A percentile compares a stretch with the other conserved stretches of the same genome.
These are phyloP conservation scores for Grosmannia serpens DNA, from an alignment of 2,329 filamentous ascomycete genomes.

Conservation along the genomic window DNA sequence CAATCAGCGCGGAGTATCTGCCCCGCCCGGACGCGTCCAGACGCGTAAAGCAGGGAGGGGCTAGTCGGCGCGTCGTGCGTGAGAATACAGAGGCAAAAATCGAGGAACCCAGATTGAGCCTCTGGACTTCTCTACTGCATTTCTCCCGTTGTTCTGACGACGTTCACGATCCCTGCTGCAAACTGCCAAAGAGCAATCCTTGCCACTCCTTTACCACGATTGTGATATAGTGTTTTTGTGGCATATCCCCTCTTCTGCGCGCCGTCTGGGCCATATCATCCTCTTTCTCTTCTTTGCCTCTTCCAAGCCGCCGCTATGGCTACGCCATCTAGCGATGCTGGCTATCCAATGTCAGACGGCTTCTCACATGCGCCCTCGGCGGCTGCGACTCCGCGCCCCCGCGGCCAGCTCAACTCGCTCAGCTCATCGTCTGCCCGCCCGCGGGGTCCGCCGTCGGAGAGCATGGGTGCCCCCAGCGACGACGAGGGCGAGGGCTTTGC, in stretches of 20 bases:
- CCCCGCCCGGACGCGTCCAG: slow-evolving; percentile 11
- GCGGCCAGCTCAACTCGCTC: slow-evolving; percentile 27
- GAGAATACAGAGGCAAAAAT: not conserved
- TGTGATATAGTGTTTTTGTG: too few relatives aligned
- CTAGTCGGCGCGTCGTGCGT: not conserved
- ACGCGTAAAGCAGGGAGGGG: slow-evolving; percentile 10
- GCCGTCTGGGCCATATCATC: not conserved
- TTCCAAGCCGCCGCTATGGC: slow-evolving; percentile 26
- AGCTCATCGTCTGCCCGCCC: slow-evolving; percentile 43
- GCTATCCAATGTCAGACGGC: slow-evolving; percentile 46
- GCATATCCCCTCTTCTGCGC: not conserved
- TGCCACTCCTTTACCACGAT: not conserved
- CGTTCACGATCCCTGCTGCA: not conserved
- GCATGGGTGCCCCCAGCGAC: slow-evolving; percentile 44
- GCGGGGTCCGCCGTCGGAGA: slow-evolving; percentile 51
- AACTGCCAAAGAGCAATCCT: not conserved
- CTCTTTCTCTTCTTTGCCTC: not conserved
- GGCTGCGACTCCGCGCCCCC: slow-evolving; percentile 28
- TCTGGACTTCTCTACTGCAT: not conserved
- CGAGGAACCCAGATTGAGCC: not conserved
- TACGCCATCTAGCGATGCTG: slow-evolving; percentile 40
- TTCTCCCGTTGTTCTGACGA: not conserved
- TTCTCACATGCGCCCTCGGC: slow-evolving; percentile 24
- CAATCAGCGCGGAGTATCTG: slow-evolving; percentile 1
- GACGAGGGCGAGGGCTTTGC: slow-evolving; percentile 51